Base-by-base conservation (phyloP, 2,329 filamentous ascomycete species). In the Graphilbum sp. region DNA sequence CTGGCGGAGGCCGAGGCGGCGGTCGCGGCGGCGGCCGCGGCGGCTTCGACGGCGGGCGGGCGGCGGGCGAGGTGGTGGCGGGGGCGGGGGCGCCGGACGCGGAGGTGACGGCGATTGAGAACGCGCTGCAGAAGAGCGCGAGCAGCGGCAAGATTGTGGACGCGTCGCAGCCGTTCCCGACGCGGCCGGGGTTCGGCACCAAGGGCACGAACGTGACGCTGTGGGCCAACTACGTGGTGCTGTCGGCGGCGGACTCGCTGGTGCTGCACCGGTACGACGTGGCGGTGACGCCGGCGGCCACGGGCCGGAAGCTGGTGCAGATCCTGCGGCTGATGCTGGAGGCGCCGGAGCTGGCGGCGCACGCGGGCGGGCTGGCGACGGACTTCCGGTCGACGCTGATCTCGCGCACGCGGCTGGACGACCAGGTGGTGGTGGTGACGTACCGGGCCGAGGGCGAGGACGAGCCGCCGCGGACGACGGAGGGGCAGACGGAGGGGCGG, bases 221-320 rank as follows among this genome's bases (percentile, higher is more conserved):
- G 0, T 72, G 67, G 66, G 56, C 67, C 5, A 74, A 75, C 49
- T 73, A 67, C 45, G 72, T 69, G 46, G 53, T 53, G 2, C 41
- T 74, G 35, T 47, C 55, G 7, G 44, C 56, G 58, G 31, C 47
- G 53, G 0, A 47, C 17, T 3, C 15, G 6, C 34, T 70, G 5
- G 63, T 58, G 48, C 64, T 59, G 40, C 73, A 73, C 35, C 43
- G 43, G 3, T 52, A 51, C 38, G 40, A 45, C 23, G 34, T 52
- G 5, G 17, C 38, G 2, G 44, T 49, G 23, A 38, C 32, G 5
- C 46, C 46, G 1, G 38, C 27, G 0, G 42, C 6, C 42, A 54
- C 48, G 56, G 54, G 3, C 42, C 72, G 10, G 51, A 58, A 2
- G 58, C 62, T 11, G 19, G 24, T 29, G 43, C 42, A 29, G 19